These are phyloP conservation scores for Benincasa hispida DNA, from an alignment of 306 rosid genomes.

Conservation along the genomic window DNA sequence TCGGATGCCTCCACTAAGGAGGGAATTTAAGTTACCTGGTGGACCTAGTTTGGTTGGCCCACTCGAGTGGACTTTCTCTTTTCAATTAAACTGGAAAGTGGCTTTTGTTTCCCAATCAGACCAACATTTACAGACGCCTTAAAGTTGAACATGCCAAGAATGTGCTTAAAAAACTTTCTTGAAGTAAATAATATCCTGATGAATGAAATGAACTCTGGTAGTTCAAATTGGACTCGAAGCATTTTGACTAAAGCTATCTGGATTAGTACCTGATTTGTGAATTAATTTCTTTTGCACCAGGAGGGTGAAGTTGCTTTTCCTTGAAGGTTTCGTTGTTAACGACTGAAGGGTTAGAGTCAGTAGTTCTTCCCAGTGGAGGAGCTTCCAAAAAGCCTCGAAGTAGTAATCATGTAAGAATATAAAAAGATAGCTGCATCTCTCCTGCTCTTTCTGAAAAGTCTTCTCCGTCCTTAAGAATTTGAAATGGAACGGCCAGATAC, in stretches of 20 bases:
- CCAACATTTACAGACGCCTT: not conserved
- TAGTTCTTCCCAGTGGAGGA: constrained; percentile 36
- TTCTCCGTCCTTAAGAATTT: constrained; percentile 33
- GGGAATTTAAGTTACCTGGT: not conserved
- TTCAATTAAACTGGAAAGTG: not conserved
- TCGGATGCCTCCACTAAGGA: too few species aligned
- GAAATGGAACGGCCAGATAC: constrained; percentile 36
- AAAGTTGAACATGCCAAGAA: not conserved
- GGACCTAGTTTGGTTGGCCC: not conserved
- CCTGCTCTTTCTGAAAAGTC: constrained; percentile 27
- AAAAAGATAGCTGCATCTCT: constrained; percentile 22
- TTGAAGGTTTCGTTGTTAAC: constrained; percentile 36
- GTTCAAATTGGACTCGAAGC: not conserved
- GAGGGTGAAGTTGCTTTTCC: constrained; percentile 26
- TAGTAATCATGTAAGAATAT: constrained; percentile 28
- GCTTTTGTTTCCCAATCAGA: not conserved
- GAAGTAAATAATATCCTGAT: not conserved
- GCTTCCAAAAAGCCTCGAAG: constrained; percentile 35
- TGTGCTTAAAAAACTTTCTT: not conserved
- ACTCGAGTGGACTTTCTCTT: constrained; percentile 1
- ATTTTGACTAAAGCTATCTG: not conserved
- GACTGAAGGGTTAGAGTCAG: constrained; percentile 28
- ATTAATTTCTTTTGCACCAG: constrained; percentile 1
- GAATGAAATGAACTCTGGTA: not conserved
- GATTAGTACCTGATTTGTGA: not conserved